Evolutionary conservation across 257 asterid species (phyloP), one percentile per base, ranked within the genome.

Genomic region (Solanum etuberosum): DNA sequence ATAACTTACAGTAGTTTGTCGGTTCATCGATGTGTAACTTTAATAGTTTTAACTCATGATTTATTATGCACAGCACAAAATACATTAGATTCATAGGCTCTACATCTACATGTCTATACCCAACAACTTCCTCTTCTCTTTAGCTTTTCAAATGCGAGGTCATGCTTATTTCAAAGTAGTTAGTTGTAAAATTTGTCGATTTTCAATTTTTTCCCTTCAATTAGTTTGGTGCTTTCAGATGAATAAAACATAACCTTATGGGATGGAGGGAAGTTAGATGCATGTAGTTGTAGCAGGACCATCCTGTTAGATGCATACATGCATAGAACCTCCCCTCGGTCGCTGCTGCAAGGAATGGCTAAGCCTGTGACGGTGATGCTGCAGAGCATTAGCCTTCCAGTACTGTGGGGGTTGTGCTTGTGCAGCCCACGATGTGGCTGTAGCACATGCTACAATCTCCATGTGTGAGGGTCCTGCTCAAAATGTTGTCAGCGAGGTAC

Each of bases 401-500:
- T 34, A 9, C n/a, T 51, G 80, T 21, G 81, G 81, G 18, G 72
- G 32, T n/a, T n/a, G n/a, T n/a, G n/a, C n/a, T 23, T 38, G 54
- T n/a, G 83, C 23, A 38, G 35, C 5, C 23, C 7, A 2, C 5
- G 13, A n/a, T 14, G 9, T n/a, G 34, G 59, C 59, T 29, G 40
- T 9, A 68, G 76, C 40, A 31, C 40, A 31, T 68, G 21, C 37
- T 74, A 74, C 54, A 23, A 38, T 74, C 83, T 74, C 83, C 83
- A 74, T 11, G 2, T 12, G 21, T 2, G 3, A 37, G 20, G 32
- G 54, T 74, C 88, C 98, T 95, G 95, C 96, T 94, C 59, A 98
- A 96, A 6, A 29, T 92, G 25, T 92, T 94, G 10, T 92, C 98
- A 82, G 95, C 92, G 98, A 94, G 11, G 81, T 35, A 35, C n/a